phyloP scores from a whole-genome alignment of 2,329 filamentous ascomycete genomes.

The Trichoderma lentiforme region DNA sequence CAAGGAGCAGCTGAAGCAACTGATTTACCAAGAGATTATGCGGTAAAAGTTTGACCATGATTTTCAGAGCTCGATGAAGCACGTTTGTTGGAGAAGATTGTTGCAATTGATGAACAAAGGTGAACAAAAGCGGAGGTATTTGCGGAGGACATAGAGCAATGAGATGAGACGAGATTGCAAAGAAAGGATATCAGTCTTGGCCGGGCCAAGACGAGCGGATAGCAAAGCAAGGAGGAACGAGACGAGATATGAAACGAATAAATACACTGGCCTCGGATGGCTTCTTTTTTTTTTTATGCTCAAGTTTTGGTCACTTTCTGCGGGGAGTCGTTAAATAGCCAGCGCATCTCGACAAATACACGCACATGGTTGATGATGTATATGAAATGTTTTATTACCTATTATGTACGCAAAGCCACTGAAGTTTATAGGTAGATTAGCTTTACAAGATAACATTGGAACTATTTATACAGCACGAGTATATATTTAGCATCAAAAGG shows the following conservation, averaged over 20 bases:
- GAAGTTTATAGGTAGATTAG: too few relatives aligned
- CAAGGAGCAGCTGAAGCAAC: slow-evolving; percentile 95
- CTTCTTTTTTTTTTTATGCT: background rate
- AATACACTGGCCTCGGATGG: slow-evolving; percentile 12
- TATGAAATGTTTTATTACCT: background rate
- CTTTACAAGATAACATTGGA: background rate
- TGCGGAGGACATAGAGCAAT: slow-evolving; percentile 5
- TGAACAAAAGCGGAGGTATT: slow-evolving; percentile 5
- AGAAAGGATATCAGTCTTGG: background rate
- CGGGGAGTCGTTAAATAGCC: background rate
- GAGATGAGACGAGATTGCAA: slow-evolving; percentile 3
- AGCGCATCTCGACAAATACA: background rate
- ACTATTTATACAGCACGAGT: background rate
- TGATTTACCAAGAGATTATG: slow-evolving; percentile 98
- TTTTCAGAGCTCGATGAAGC: background rate
- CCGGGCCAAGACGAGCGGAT: background rate
- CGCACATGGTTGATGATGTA: background rate
- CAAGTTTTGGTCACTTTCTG: background rate
- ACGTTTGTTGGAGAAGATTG: background rate
- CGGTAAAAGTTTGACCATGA: slow-evolving; percentile 36
- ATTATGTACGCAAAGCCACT: background rate
- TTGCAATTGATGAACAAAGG: background rate
- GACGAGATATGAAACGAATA: slow-evolving; percentile 9
- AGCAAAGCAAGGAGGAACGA: background rate
- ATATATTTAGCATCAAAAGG: background rate